phyloP scores from a whole-genome alignment of 2,329 filamentous ascomycete genomes.

The Xylariaceae sp. region DNA sequence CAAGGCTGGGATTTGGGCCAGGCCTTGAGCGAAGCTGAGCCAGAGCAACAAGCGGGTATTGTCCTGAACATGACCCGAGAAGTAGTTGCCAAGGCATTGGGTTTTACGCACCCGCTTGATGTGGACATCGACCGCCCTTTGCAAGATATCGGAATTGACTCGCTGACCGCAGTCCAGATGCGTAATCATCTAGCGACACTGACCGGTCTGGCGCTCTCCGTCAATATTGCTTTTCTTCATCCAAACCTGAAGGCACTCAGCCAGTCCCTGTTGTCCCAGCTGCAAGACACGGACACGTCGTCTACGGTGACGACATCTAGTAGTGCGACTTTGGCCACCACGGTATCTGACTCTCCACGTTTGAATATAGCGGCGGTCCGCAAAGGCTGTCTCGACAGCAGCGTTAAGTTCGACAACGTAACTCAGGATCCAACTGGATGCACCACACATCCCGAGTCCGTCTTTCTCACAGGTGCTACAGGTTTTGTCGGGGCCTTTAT shows the following conservation, averaged over 20 bases:
- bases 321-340: slow-evolving; percentile 15
- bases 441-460: slow-evolving; percentile 14
- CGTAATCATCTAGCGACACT: slow-evolving; percentile 30
- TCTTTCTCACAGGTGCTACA: slow-evolving; percentile 34
- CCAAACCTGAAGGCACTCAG: slow-evolving; percentile 27
- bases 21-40: slow-evolving; percentile 20
- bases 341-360: slow-evolving; percentile 10
- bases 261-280: slow-evolving; percentile 21
- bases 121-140: slow-evolving; percentile 28
- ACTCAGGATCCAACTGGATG: slow-evolving; percentile 2
- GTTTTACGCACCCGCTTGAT: slow-evolving; percentile 21
- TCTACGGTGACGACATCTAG: slow-evolving; percentile 12
- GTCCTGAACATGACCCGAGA: slow-evolving; percentile 29
- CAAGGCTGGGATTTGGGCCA: slow-evolving; percentile 16
- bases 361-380: slow-evolving; percentile 25
- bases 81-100: slow-evolving; percentile 31
- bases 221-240: slow-evolving; percentile 28
- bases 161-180: slow-evolving; percentile 33
- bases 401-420: slow-evolving; percentile 28
- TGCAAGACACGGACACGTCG: slow-evolving; percentile 18
- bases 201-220: slow-evolving; percentile 28
- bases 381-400: slow-evolving; percentile 32
- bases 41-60: slow-evolving; percentile 23
- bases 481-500: slow-evolving; percentile 36
- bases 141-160: slow-evolving; percentile 34